phyloP scores from a whole-genome alignment of 495 filamentous ascomycete genomes.

The Thermothielavioides terrestris region DNA sequence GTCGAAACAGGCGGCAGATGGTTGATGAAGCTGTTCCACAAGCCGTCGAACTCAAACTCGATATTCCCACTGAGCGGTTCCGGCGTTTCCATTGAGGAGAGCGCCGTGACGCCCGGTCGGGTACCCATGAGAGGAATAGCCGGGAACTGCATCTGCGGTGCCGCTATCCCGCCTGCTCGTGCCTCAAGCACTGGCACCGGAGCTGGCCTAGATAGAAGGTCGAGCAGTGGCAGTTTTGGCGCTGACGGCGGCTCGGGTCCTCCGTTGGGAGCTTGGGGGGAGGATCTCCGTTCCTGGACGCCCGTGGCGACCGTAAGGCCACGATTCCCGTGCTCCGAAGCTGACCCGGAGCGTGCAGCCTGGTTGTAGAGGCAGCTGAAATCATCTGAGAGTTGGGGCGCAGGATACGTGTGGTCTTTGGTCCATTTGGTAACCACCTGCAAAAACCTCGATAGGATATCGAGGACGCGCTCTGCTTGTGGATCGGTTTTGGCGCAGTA shows the following conservation, averaged over 20 bases:
- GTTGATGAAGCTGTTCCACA: conserved; percentile 43
- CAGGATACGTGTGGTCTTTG: conserved; percentile 31
- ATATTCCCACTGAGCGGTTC: conserved; percentile 29
- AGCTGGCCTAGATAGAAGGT: conserved; percentile 12
- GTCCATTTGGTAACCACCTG: conserved; percentile 41
- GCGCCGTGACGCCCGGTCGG: conserved; percentile 12
- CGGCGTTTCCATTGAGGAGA: conserved; percentile 9
- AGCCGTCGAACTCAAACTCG: conserved; percentile 47
- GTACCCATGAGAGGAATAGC: not conserved
- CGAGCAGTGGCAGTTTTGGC: conserved; percentile 11
- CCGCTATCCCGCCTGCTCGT: conserved; percentile 16
- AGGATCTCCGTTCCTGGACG: not conserved
- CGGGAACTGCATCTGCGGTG: not conserved
- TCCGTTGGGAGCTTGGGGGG: conserved; percentile 1
- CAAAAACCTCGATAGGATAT: conserved; percentile 55
- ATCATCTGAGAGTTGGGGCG: conserved; percentile 33
- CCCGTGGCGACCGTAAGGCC: not conserved
- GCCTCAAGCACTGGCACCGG: not conserved
- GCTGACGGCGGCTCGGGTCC: conserved; percentile 14
- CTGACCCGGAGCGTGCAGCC: not conserved
- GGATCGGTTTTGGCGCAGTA: conserved; percentile 56
- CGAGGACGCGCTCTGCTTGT: conserved; percentile 54
- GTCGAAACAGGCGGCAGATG: conserved; percentile 15
- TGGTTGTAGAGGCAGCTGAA: conserved; percentile 25
- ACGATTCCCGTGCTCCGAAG: not conserved